Evolutionary conservation across 2,329 filamentous ascomycete species (phyloP), one percentile per base, ranked within the genome.

Genomic region (Monosporascus sp.): DNA sequence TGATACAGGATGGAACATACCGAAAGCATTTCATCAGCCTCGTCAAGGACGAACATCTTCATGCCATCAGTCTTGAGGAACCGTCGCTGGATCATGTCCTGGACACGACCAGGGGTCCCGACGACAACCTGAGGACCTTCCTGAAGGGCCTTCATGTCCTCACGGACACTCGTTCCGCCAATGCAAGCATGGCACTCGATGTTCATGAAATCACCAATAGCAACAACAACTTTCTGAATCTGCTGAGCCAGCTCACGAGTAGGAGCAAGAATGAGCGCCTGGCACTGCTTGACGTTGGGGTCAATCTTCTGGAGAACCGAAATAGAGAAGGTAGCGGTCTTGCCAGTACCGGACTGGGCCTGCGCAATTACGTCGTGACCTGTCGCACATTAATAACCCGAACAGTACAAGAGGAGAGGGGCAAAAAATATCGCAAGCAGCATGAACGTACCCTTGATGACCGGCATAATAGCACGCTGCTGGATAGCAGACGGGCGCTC

Each of bases 11-110:
- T 17, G 38, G 37, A 58, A 78, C 84, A 73, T 76, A 88, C 85
- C 73, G 91, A 95, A 80, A 99, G 86, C 90, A 99, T 97, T 80
- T 99, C 94, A 74, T 99, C 94, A 69, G 94, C 94, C 83, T 99
- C 94, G 73, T 99, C 94, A 67, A 99, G 90, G 68, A 99, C 91
- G 76, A 99, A 96, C 90, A 97, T 96, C 88, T 99, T 99, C 86
- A 99, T 97, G 77, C 84, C 81, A 75, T 96, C 92, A 71, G 94
- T 99, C 83, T 93, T 94, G 67, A 99, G 84, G 78, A 95, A 90
- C 67, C 93, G 91, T 65, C 94, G 92, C 80, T 96, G 91, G 74
- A 99, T 99, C 95, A 99, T 97, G 81, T 99, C 94, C 48, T 96
- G 90, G 67, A 99, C 94, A 88, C 95, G 95, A 67, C 94, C 94